phyloP scores from a whole-genome alignment of 1,284 basidiomycete species.

The Ceratobasidium sp. region DNA sequence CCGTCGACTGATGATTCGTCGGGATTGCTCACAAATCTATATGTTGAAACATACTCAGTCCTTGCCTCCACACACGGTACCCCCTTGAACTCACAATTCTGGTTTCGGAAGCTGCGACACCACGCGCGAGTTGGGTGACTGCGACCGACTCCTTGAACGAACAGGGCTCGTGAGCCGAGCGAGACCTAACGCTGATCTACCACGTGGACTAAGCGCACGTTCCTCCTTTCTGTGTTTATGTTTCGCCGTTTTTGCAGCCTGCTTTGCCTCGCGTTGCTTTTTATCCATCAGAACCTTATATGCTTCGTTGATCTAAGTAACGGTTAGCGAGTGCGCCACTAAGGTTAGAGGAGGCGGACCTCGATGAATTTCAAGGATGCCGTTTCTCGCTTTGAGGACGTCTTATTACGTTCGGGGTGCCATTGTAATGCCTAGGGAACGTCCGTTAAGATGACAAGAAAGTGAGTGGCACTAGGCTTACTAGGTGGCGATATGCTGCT shows the following conservation, averaged over 20 bases:
- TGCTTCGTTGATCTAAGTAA: conserved; percentile 32
- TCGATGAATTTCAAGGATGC: conserved; percentile 33
- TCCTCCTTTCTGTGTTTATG: conserved; percentile 15
- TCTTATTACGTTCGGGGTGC: conserved; percentile 36
- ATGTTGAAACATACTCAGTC: conserved; percentile 19
- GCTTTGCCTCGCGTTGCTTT: conserved; percentile 25
- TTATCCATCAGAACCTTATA: conserved; percentile 38
- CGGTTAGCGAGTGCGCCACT: background rate
- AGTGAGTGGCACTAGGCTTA: background rate
- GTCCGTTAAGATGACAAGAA: too few species aligned
- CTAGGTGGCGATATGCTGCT: conserved; percentile 28
- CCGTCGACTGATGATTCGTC: background rate
- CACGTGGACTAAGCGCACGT: conserved; percentile 18
- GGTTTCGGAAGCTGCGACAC: conserved; percentile 13
- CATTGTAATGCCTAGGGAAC: conserved; percentile 28
- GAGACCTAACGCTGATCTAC: background rate
- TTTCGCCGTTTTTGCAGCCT: conserved; percentile 33
- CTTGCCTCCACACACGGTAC: background rate
- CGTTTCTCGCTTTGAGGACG: conserved; percentile 25
- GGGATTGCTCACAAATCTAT: background rate
- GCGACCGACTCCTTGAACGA: conserved; percentile 2
- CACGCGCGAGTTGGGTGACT: background rate
- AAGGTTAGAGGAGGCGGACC: background rate
- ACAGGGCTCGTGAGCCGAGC: conserved; percentile 19
- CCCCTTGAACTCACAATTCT: conserved; percentile 17